A percentile compares a stretch with the other conserved stretches of the same genome.
These are phyloP conservation scores for Neofusicoccum cordaticola DNA, from an alignment of 2,329 filamentous ascomycete genomes.

Conservation along the genomic window DNA sequence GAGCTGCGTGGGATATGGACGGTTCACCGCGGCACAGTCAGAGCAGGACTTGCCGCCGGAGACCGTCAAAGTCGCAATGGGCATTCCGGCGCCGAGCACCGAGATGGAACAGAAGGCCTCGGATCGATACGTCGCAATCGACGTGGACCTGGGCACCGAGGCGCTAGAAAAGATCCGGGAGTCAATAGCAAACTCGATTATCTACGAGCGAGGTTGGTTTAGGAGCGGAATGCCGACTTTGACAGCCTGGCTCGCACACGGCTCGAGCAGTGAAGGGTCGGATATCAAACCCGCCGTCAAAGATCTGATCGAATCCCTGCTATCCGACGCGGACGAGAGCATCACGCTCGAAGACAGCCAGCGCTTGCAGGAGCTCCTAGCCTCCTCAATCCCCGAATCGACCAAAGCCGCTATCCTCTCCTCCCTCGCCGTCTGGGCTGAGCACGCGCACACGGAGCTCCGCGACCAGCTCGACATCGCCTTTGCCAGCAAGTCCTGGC, in stretches of 20 bases:
- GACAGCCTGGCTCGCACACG: conserved; percentile 59
- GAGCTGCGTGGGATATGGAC: conserved; percentile 58
- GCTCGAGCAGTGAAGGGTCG: conserved; percentile 31
- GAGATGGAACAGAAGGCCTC: conserved; percentile 29
- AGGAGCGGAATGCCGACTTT: conserved; percentile 66
- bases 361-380: conserved; percentile 33
- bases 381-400: conserved; percentile 40
- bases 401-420: conserved; percentile 53
- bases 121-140: conserved; percentile 48
- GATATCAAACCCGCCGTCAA: conserved; percentile 65
- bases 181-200: conserved; percentile 65
- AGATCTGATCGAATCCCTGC: conserved; percentile 64
- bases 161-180: conserved; percentile 67
- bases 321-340: conserved; percentile 53
- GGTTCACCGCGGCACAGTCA: conserved; percentile 33
- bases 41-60: conserved; percentile 39
- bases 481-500: conserved; percentile 74
- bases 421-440: conserved; percentile 69
- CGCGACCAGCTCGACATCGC: conserved; percentile 75
- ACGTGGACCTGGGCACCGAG: conserved; percentile 60
- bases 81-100: conserved; percentile 48
- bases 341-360: conserved; percentile 52
- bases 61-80: conserved; percentile 56
- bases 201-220: conserved; percentile 73
- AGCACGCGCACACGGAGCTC: conserved; percentile 77